phyloP scores from a whole-genome alignment of 2,329 filamentous ascomycete genomes.

The Exophiala sp. region DNA sequence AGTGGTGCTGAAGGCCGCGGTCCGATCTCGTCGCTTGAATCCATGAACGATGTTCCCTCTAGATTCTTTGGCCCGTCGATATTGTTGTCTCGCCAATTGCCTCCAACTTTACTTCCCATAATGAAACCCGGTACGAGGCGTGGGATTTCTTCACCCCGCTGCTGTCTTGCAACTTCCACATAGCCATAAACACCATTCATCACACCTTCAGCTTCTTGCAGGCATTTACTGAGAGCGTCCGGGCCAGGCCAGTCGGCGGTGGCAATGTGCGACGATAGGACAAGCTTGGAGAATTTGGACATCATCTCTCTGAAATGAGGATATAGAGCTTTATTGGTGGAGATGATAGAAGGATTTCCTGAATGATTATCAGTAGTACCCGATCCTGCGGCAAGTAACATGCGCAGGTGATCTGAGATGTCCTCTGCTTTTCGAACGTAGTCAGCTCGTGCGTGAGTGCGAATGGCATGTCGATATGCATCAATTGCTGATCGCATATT shows the following conservation, averaged over 20 bases:
- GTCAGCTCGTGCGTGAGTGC: constrained; percentile 75
- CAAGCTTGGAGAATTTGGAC: constrained; percentile 99
- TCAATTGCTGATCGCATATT: constrained; percentile 93
- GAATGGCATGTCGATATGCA: constrained; percentile 84
- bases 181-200: constrained; percentile 92
- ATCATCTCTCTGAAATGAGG: constrained; percentile 99
- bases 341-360: constrained; percentile 98
- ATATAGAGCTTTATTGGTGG: constrained; percentile 93
- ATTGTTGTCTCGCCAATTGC: constrained; percentile 76
- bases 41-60: constrained; percentile 67
- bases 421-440: constrained; percentile 95
- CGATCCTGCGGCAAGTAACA: constrained; percentile 91
- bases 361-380: constrained; percentile 98
- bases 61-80: constrained; percentile 63
- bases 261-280: constrained; percentile 95
- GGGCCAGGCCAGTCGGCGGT: constrained; percentile 92
- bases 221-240: constrained; percentile 89
- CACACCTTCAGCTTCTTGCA: constrained; percentile 96
- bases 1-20: constrained; percentile 70
- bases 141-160: constrained; percentile 87
- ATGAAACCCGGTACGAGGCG: constrained; percentile 93
- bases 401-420: constrained; percentile 90
- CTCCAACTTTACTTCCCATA: constrained; percentile 75
- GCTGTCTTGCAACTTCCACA: constrained; percentile 89
- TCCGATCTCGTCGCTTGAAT: constrained; percentile 78